Base-by-base conservation (phyloP, 805 yeast species). In the Kregervanrija delftensis region DNA sequence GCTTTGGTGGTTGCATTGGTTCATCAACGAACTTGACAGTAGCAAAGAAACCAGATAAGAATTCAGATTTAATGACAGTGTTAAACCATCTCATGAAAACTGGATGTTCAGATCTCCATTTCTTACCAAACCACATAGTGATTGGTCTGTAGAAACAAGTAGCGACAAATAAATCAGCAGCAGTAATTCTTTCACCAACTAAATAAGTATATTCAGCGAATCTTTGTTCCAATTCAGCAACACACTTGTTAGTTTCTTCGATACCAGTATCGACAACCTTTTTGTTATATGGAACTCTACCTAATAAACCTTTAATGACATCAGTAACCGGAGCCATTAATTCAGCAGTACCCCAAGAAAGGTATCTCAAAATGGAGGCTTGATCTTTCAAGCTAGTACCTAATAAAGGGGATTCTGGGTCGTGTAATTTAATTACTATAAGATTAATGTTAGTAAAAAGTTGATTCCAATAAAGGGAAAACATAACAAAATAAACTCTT, bases 231-330 rank as follows among this genome's bases (percentile, higher is more conserved):
- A 73, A 68, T 43, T 75, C 51, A 31, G 61, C 56, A 50, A 70
- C 63, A 44, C 69, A 61, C 40, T 57, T 58, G 37, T 69, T 73
- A 52, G 73, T 58, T 47, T 59, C 52, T 16, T 57, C 74, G 17
- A 49, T 41, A 40, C 58, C 53, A 14, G 55, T 56, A 42, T 65
- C 68, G 40, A 63, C 60, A 28, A 50, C 59, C 68, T 81, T 83
- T 78, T 85, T 84, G 83, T 85, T 82, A 82, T 78, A 87, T 52
- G 95, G 90, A 44, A 52, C 63, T 43, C 60, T 66, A 58, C 96
- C 96, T 40, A 66, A 58, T 44, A 84, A 60, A 55, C 88, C 84
- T 48, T 63, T 61, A 67, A 86, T 77, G 52, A 77, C 76, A 34
- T 52, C 57, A 47, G 75, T 74, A 42, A 73, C 55, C 46, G 66